These are phyloP conservation scores for Trypanosoma boissoni DNA, from an alignment of 208 protist genomes.

Conservation along the genomic window DNA sequence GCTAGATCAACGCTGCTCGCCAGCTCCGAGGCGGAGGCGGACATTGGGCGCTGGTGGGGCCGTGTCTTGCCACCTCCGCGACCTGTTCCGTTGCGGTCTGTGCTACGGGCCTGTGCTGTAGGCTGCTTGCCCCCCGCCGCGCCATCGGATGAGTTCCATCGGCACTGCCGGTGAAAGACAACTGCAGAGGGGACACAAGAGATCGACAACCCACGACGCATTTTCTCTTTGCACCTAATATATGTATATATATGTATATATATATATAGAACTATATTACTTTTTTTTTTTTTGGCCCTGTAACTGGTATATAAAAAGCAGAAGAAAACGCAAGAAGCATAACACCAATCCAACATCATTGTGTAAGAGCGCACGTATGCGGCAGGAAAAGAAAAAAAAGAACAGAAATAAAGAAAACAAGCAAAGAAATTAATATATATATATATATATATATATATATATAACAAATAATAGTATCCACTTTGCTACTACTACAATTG, in stretches of 20 bases:
- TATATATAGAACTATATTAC: too few species aligned
- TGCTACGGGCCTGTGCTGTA: too few species aligned
- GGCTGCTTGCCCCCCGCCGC: background rate
- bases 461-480: background rate
- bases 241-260: background rate
- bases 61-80: too few species aligned
- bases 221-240: background rate
- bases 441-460: conserved; percentile 1
- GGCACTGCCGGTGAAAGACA: conserved; percentile 2
- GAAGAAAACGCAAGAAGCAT: too few species aligned
- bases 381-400: too few species aligned
- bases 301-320: too few species aligned
- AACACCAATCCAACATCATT: too few species aligned
- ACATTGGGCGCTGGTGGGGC: background rate
- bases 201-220: conserved; percentile 1
- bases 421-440: background rate
- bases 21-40: conserved; percentile 8
- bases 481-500: background rate
- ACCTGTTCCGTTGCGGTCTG: background rate
- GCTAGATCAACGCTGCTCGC: conserved; percentile 53
- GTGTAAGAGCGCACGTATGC: too few species aligned
- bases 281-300: too few species aligned
- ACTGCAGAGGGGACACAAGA: background rate
- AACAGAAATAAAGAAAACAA: background rate
- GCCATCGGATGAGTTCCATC: background rate